Conservation (phyloP, 2,329 filamentous ascomycete genomes). For the Arachnopeziza araneosa region DNA sequence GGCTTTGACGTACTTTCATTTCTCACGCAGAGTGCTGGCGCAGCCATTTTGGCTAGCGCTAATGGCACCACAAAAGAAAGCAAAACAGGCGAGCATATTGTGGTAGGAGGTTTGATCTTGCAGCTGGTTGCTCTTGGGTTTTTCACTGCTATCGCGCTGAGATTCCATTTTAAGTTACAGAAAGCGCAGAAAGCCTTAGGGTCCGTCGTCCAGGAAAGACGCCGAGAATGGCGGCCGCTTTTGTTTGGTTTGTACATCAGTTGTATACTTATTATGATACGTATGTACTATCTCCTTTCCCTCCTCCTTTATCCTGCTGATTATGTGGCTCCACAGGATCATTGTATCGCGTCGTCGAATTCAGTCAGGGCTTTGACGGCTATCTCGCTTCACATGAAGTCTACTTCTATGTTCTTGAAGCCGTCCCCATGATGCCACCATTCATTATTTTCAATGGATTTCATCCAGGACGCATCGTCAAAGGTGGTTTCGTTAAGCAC, state of each 20-base stretch:
- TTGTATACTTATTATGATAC: not conserved
- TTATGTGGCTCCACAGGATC: not conserved
- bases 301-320: not conserved
- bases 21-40: constrained; percentile 4
- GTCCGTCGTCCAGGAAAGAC: not conserved
- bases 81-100: constrained; percentile 2
- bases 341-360: constrained; percentile 2
- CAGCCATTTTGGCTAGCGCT: constrained; percentile 2
- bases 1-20: not conserved
- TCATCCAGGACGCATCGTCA: constrained; percentile 36
- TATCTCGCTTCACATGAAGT: constrained; percentile 34
- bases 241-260: not conserved
- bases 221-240: not conserved
- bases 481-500: not conserved
- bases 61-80: not conserved
- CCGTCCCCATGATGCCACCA: constrained; percentile 47
- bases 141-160: not conserved
- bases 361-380: constrained; percentile 1
- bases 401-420: constrained; percentile 42
- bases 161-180: constrained; percentile 6
- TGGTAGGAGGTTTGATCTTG: constrained; percentile 1
- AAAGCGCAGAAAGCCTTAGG: no score
- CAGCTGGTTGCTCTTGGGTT: constrained; percentile 1
- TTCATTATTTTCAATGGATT: constrained; percentile 36
- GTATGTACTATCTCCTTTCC: not conserved